Base-by-base conservation (phyloP, 345 rosid species). In the Dimocarpus longan region DNA sequence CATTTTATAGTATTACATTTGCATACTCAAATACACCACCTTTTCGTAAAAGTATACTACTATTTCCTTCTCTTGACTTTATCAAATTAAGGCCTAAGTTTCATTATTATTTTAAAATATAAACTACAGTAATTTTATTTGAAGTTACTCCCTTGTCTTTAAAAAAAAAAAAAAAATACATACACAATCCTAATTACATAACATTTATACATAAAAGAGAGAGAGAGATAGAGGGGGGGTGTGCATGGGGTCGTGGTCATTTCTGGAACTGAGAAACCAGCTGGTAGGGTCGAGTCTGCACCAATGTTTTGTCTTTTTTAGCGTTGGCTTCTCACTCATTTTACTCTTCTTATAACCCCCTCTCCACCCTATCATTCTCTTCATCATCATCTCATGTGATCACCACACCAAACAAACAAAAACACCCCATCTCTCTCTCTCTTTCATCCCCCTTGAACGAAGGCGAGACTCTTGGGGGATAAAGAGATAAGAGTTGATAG, bases 401-500 rank as follows among this genome's bases (percentile, higher is more conserved):
- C 85, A 73, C 66, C 68, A 76, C 72, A 68, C 44, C 32, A 83
- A 62, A n/a, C 46, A 70, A 79, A 68, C 70, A 21, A 37, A 85
- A 64, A 32, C 32, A 16, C 43, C 64, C 64, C 59, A 5, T 56
- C 68, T 66, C 81, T 76, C 74, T 73, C 78, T 83, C 80, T 75
- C 66, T 65, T 79, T 54, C 74, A 64, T 57, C 87, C 84, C 93
- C 95, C 92, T 85, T 87, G 84, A 87, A 84, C 79, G 63, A 76
- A 89, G 94, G 86, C 94, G 92, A 86, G 64, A 83, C 88, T 88
- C 85, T 56, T 80, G 91, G 94, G 93, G 87, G 89, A 80, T 64
- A 22, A 64, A 83, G 59, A 67, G 65, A 80, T 68, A 77, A 78
- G 76, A 78, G 71, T 50, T 70, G 66, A 2, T 15, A 46, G 52